phyloP scores from a whole-genome alignment of 2,329 filamentous ascomycete genomes.

The Beauveria varroae region DNA sequence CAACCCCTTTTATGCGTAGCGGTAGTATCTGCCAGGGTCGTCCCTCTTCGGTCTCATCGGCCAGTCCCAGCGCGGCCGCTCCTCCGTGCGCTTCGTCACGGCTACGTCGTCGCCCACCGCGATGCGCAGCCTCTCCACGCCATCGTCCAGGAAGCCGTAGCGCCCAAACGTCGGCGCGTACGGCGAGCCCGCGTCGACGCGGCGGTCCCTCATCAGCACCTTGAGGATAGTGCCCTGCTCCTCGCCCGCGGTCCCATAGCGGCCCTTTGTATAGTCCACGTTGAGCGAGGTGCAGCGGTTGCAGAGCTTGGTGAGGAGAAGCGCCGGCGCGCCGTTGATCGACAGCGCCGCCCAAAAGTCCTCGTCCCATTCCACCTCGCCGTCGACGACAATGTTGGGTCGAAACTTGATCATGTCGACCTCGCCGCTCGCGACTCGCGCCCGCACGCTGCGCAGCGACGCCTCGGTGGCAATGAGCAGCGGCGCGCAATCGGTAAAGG shows the following conservation, averaged over 20 bases:
- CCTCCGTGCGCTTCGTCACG: constrained; percentile 40
- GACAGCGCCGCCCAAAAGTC: constrained; percentile 63
- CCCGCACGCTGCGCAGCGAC: constrained; percentile 60
- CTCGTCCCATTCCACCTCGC: constrained; percentile 54
- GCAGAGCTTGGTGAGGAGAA: constrained; percentile 63
- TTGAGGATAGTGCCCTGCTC: constrained; percentile 56
- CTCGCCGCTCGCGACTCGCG: constrained; percentile 41
- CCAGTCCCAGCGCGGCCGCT: constrained; percentile 50
- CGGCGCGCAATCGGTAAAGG: constrained; percentile 68
- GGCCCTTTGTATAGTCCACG: constrained; percentile 62
- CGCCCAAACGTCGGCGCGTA: constrained; percentile 66
- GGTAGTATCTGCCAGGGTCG: constrained; percentile 19
- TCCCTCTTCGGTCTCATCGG: constrained; percentile 20
- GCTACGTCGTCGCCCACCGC: constrained; percentile 48
- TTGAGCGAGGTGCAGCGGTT: constrained; percentile 62
- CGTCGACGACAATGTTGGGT: constrained; percentile 63
- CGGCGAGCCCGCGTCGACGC: constrained; percentile 61
- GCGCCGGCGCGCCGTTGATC: constrained; percentile 29
- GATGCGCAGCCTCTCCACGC: constrained; percentile 26
- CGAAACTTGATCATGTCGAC: constrained; percentile 64
- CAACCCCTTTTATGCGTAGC: not conserved
- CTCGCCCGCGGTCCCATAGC: constrained; percentile 39
- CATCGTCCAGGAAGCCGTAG: constrained; percentile 53
- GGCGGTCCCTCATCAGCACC: constrained; percentile 60
- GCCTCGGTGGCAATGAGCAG: constrained; percentile 64